Evolutionary conservation across 306 rosid species (phyloP).

Genomic region (Leucaena leucocephala): DNA sequence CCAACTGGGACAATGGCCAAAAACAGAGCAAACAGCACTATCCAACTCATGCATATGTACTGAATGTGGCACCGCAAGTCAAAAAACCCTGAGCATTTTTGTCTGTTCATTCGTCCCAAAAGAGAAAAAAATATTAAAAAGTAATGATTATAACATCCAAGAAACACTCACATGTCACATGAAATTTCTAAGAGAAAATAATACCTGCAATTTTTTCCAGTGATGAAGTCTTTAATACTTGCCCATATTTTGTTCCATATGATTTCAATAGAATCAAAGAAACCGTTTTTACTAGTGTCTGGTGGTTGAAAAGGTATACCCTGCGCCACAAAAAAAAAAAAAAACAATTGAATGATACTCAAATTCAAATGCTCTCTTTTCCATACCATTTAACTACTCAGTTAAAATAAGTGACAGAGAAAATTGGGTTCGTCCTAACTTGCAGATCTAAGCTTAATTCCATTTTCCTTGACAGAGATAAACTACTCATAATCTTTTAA

Average conservation of each 20-base stretch:
- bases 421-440: background rate
- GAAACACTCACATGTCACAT: conserved; percentile 3
- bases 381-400: background rate
- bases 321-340: conserved; percentile 40
- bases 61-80: conserved; percentile 92
- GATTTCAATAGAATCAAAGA: conserved; percentile 65
- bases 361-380: conserved; percentile 6
- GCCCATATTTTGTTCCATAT: conserved; percentile 69
- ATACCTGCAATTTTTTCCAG: conserved; percentile 88
- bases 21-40: conserved; percentile 73
- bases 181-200: conserved; percentile 18
- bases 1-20: conserved; percentile 82
- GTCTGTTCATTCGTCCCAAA: conserved; percentile 50
- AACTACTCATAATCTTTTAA: no score
- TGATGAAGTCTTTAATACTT: conserved; percentile 58
- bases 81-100: conserved; percentile 75
- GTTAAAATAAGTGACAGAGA: background rate
- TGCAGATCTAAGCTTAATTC: background rate
- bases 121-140: background rate
- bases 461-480: background rate
- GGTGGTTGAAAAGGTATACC: conserved; percentile 74
- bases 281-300: conserved; percentile 54
- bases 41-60: conserved; percentile 87
- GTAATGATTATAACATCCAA: background rate
- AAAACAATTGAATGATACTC: conserved; percentile 31